Evolutionary conservation across 2,329 filamentous ascomycete species (phyloP).

Genomic region (Venturia carpophila): DNA sequence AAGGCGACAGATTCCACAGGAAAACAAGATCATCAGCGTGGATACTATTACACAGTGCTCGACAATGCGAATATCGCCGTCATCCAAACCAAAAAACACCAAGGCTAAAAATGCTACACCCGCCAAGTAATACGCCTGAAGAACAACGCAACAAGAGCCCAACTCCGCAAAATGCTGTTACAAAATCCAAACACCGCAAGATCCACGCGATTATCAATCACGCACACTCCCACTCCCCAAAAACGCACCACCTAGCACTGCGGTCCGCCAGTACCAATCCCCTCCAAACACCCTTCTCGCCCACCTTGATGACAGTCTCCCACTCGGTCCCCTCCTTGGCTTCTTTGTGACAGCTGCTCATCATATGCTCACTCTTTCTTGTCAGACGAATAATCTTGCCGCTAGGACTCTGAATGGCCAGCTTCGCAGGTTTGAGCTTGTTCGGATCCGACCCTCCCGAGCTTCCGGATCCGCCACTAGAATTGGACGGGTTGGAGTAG

Average conservation of each 20-base stretch:
- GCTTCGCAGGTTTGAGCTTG: conserved; percentile 75
- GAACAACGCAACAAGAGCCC: not conserved
- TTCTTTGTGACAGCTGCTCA: conserved; percentile 41
- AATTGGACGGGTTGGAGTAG: conserved; percentile 40
- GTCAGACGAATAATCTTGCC: conserved; percentile 90
- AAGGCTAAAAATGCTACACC: conserved; percentile 6
- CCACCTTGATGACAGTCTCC: conserved; percentile 89
- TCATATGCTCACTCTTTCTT: conserved; percentile 64
- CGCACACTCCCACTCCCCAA: conserved; percentile 72
- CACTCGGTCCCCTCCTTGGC: conserved; percentile 67
- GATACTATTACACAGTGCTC: not conserved
- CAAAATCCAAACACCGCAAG: not conserved
- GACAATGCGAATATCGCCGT: not conserved
- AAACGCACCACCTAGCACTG: conserved; percentile 84
- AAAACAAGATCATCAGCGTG: not conserved
- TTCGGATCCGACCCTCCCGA: conserved; percentile 38
- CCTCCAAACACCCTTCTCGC: conserved; percentile 72
- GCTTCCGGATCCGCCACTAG: conserved; percentile 41
- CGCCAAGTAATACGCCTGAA: not conserved
- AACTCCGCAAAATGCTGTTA: not conserved
- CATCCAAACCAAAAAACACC: not conserved
- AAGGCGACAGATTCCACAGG: not conserved
- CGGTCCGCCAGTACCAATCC: conserved; percentile 75
- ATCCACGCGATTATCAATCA: conserved; percentile 26
- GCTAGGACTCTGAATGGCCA: conserved; percentile 87